Base-by-base conservation (phyloP, 345 rosid genomes). In the Arabidopsis thaliana region DNA sequence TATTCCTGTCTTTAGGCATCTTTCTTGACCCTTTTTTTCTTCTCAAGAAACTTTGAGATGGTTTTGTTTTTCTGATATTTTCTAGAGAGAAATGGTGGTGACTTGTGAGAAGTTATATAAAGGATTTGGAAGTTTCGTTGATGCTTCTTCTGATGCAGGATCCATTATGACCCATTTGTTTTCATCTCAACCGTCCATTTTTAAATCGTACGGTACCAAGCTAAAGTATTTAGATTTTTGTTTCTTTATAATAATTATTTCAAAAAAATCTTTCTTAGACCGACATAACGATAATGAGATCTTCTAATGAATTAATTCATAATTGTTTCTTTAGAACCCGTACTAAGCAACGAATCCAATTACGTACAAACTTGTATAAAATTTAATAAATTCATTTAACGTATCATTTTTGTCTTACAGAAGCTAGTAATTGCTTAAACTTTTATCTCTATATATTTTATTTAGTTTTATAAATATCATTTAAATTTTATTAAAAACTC, bases 1-100 rank as follows among this genome's bases (percentile, higher is more conserved):
- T 80, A 32, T 51, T 89, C 78, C 88, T 87, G 34, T 88, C 97
- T 14, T 84, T 84, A 2, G 81, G 38, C 91, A 93, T 88, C 80
- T 80, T 88, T 59, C 63, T 63, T 57, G 60, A 5, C 28, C 28
- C 28, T 25, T 25, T 25, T 11, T 38, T 42, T 55, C 42, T 55
- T 59, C 62, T 69, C 38, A 49, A 37, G 22, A 49, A 28, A 41
- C 33, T 58, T 30, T 49, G 14, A 36, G 46, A 50, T 49, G 40
- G 3, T 60, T 24, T 59, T 2, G 1, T 30, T 36, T n/a, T 36
- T 13, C 24, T n/a, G 60, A 40, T 14, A 2, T 28, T 4, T 28
- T 58, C 5, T 28, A 6, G 65, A 65, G 56, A 60, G 58, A 56
- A 44, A 42, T 37, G 51, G 33, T 13, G 78, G 25, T 36, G 69